Base-by-base conservation (phyloP, 148 eudicot species). In the Camellia sinensis region DNA sequence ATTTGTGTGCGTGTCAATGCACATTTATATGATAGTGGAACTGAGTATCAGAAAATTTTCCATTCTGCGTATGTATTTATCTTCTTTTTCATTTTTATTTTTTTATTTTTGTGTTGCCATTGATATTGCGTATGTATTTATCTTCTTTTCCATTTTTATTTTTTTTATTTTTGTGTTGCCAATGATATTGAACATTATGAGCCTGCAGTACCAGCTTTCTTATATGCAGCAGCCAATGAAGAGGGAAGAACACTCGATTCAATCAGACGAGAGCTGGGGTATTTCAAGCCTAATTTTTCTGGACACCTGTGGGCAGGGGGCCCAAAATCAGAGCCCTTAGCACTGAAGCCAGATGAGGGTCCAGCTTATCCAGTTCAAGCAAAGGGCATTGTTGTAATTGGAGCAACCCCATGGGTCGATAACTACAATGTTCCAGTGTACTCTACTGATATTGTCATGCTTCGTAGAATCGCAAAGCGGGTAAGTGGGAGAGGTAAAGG, bases 321-420 rank as follows among this genome's bases (percentile, higher is more conserved):
- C 7, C 87, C 85, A 29, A 70, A 88, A 52, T 78, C 89, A 52
- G 81, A 83, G 66, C n/a, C 61, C 19, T 78, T 90, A 71, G 86
- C 87, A 37, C 85, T 92, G 29, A 75, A 79, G 19, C 97, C 98
- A 19, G 94, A 90, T 37, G 85, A 82, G 77, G 98, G 98, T 50
- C 97, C 97, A 40, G 50, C 74, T 62, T 80, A 80, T 60, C 87
- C 88, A 71, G 81, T 83, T 56, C 86, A 50, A 76, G 81, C 80
- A 7, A 89, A 90, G 78, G 98, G 98, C 21, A 80, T 86, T 22
- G 76, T 92, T 40, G 89, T 88, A 7, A 78, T 95, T 71, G 98
- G 98, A 75, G 88, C 96, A 45, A 95, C 97, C 15, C 86, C 59
- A 54, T 95, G 98, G 98, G 93, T 95, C 11, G 98, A 87, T 77